phyloP scores from a whole-genome alignment of 148 eudicot genomes.

The Fallopia convolvulus region DNA sequence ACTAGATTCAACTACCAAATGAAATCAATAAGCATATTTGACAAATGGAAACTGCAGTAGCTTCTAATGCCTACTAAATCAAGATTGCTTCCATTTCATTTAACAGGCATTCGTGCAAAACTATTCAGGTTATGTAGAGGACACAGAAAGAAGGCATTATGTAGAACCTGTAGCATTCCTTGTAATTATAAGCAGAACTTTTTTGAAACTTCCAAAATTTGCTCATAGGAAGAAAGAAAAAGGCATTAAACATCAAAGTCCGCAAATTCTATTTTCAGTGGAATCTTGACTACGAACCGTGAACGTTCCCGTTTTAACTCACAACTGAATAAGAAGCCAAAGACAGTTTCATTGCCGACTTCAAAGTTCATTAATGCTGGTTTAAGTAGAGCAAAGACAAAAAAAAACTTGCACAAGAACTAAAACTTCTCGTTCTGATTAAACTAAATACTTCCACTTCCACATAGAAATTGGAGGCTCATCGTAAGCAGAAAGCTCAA shows the following conservation, averaged over 20 bases:
- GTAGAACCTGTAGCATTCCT: neutral
- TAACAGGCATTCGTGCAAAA: neutral
- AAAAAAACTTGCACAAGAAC: neutral
- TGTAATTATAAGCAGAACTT: neutral
- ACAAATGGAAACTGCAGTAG: neutral
- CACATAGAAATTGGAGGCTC: neutral
- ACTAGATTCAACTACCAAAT: neutral
- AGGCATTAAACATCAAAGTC: neutral
- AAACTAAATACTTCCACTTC: neutral
- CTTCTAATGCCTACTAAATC: neutral
- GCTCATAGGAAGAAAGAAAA: neutral
- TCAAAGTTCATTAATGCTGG: neutral
- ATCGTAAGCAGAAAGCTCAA: constrained; percentile 1
- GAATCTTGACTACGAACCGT: neutral
- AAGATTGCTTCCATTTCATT: neutral
- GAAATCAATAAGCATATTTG: neutral
- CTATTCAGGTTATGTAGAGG: neutral
- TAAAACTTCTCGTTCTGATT: neutral
- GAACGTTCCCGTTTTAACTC: neutral
- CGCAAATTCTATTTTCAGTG: neutral
- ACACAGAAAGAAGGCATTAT: neutral
- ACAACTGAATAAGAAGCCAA: neutral
- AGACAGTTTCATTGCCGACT: constrained; percentile 1
- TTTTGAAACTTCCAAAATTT: neutral
- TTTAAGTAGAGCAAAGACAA: neutral